Percentiles rank a stretch among this genome's conserved stretches.
Evolutionary conservation across 225 moss, liverwort and hornwort genomes (phyloP).

Genomic region (Marchantia paleacea): DNA sequence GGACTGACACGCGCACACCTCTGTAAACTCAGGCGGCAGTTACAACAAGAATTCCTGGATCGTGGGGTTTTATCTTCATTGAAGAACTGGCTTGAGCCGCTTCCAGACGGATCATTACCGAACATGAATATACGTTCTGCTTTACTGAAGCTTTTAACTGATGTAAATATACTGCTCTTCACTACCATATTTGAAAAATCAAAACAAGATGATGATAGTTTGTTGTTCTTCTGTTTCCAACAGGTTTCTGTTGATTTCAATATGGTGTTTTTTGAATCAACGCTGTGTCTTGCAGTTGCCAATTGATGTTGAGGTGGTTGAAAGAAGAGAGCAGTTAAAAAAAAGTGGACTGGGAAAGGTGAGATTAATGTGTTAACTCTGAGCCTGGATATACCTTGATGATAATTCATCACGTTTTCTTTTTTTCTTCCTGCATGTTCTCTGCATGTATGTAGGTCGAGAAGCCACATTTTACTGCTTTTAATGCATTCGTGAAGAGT

Average conservation of each 20-base stretch:
- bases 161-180: slow-evolving; percentile 36
- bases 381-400: too few species aligned
- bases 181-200: neutral
- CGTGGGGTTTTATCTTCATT: slow-evolving; percentile 84
- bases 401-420: too few species aligned
- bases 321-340: slow-evolving; percentile 89
- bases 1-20: neutral
- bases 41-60: slow-evolving; percentile 95
- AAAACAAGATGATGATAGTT: neutral
- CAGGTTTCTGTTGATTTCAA: neutral
- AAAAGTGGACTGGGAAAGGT: slow-evolving; percentile 95
- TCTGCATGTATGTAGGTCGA: too few species aligned
- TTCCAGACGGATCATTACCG: slow-evolving; percentile 88
- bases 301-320: slow-evolving; percentile 82
- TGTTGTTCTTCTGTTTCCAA: neutral
- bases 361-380: neutral
- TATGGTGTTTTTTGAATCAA: neutral
- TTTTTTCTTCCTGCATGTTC: too few species aligned
- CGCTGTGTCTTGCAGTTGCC: slow-evolving; percentile 50
- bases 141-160: slow-evolving; percentile 80
- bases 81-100: slow-evolving; percentile 96
- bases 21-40: slow-evolving; percentile 59
- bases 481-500: too few species aligned
- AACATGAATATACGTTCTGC: slow-evolving; percentile 95
- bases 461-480: too few species aligned